Percentiles rank a stretch among this genome's conserved stretches.
Evolutionary conservation across 495 filamentous ascomycete species (phyloP).

Genomic region (Schizothecium vesticola): DNA sequence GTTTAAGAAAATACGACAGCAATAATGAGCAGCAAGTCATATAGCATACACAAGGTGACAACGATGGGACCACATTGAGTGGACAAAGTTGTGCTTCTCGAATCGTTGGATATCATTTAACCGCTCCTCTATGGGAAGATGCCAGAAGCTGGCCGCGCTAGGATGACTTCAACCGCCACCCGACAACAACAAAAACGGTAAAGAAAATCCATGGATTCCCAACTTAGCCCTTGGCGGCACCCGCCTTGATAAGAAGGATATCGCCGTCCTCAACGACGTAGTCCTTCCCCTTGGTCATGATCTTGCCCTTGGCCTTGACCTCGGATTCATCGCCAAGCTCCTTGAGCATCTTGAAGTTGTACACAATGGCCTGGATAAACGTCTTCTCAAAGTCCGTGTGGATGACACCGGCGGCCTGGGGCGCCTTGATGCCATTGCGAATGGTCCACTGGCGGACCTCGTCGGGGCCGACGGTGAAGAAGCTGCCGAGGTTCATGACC

Average conservation of each 20-base stretch:
- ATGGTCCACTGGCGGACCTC: conserved; percentile 99
- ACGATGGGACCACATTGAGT: neutral
- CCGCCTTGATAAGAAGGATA: conserved; percentile 86
- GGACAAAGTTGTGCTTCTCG: neutral
- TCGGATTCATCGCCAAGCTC: conserved; percentile 83
- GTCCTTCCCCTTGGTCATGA: conserved; percentile 99
- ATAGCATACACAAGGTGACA: too few relatives aligned
- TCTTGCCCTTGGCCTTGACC: conserved; percentile 89
- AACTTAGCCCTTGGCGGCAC: conserved; percentile 74
- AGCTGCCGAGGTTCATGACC: conserved; percentile 80
- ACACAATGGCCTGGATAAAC: conserved; percentile 94
- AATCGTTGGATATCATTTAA: neutral
- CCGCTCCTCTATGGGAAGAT: neutral
- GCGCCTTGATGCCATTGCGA: conserved; percentile 91
- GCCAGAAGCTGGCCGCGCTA: neutral
- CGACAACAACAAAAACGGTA: neutral
- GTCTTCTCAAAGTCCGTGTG: conserved; percentile 99
- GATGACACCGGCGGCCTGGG: conserved; percentile 95
- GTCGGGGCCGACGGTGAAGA: conserved; percentile 96
- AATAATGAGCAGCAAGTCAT: too few relatives aligned
- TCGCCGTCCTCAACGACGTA: conserved; percentile 80
- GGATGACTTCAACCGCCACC: neutral
- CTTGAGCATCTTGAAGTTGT: conserved; percentile 73
- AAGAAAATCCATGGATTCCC: neutral
- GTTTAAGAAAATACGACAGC: too few relatives aligned